Conservation (phyloP, 1,284 basidiomycete genomes). For the Puccinia triticina region DNA sequence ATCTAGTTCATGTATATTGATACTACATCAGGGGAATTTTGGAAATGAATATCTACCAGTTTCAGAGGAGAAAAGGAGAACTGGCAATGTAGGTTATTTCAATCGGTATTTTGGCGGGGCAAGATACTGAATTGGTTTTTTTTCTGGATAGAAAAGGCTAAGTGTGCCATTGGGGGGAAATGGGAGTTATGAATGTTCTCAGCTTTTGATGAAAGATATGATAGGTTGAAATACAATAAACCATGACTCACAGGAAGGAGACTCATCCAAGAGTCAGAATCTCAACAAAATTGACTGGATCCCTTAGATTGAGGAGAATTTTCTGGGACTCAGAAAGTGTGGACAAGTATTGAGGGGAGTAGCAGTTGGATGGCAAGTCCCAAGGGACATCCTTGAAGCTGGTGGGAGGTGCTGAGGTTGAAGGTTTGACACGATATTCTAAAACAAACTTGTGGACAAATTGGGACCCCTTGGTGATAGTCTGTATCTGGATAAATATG, state of each 20-base stretch:
- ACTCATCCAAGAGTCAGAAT: too few species aligned
- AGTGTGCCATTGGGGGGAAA: slow-evolving; percentile 10
- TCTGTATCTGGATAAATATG: neutral
- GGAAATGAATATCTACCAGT: slow-evolving; percentile 11
- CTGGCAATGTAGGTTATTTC: neutral
- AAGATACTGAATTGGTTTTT: neutral
- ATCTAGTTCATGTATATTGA: neutral
- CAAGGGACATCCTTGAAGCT: neutral
- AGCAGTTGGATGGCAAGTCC: slow-evolving; percentile 1
- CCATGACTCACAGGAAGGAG: slow-evolving; percentile 12
- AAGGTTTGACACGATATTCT: neutral
- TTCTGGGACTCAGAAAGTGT: slow-evolving; percentile 1
- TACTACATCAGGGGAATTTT: neutral
- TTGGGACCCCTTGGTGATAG: neutral
- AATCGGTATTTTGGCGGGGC: too few species aligned
- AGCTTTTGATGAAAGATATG: neutral
- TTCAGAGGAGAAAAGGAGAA: slow-evolving; percentile 13
- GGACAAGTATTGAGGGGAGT: neutral
- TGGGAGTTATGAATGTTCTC: neutral
- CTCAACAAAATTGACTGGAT: neutral
- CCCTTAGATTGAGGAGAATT: slow-evolving; percentile 10
- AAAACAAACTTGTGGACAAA: neutral
- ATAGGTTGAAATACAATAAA: neutral
- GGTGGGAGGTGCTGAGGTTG: neutral
- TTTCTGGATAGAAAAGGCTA: slow-evolving; percentile 1